Evolutionary conservation across 2,329 filamentous ascomycete genomes (phyloP).

Genomic region (Diaporthe eres): DNA sequence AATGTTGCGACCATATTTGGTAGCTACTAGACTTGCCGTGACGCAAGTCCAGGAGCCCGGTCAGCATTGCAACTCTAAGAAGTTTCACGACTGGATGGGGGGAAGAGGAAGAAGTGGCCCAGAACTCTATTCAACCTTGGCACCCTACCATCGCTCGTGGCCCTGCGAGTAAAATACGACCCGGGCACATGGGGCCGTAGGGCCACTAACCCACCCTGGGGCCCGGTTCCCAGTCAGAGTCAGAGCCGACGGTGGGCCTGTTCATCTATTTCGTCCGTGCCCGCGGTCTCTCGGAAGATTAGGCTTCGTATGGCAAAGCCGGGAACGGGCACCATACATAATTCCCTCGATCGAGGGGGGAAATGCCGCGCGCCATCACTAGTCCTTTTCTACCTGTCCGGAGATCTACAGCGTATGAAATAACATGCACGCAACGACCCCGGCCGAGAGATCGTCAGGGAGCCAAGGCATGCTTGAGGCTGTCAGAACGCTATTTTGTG

Average conservation of each 20-base stretch:
- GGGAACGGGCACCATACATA: not conserved
- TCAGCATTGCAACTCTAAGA: not conserved
- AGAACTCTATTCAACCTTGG: slow-evolving; percentile 16
- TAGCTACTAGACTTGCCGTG: not conserved
- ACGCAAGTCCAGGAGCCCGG: not conserved
- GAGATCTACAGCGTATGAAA: too few species aligned
- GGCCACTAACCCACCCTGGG: not conserved
- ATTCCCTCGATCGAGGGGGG: not conserved
- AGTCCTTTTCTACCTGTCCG: not conserved
- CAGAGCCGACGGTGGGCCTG: not conserved
- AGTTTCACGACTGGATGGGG: slow-evolving; percentile 12
- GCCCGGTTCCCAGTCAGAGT: slow-evolving; percentile 12
- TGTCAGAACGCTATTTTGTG: not conserved
- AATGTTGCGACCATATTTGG: not conserved
- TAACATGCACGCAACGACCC: not conserved
- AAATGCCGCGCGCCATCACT: not conserved
- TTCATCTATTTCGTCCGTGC: slow-evolving; percentile 9
- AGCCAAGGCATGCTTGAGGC: not conserved
- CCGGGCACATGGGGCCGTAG: not conserved
- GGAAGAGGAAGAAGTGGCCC: not conserved
- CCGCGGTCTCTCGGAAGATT: not conserved
- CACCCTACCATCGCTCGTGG: not conserved
- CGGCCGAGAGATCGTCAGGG: too few species aligned
- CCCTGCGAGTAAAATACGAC: slow-evolving; percentile 14
- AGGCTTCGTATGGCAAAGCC: not conserved